Percentiles rank a stretch among this genome's conserved stretches.
Conservation (phyloP, 2,329 filamentous ascomycete species). For the Lecanosticta acicola region DNA sequence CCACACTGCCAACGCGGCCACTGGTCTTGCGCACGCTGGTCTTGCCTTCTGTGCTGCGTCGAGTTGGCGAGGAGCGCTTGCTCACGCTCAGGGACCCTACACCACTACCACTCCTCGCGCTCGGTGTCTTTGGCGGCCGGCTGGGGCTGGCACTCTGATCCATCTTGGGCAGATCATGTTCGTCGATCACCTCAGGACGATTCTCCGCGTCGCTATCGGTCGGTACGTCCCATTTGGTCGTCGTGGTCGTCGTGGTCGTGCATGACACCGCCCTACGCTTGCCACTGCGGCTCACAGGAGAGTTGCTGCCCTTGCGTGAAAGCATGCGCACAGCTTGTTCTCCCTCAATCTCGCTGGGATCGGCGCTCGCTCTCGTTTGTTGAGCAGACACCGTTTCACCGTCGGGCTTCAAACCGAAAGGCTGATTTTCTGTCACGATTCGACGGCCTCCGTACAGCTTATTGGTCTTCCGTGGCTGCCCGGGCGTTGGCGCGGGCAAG, state of each 20-base stretch:
- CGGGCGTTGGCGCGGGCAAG: conserved; percentile 88
- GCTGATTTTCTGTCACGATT: conserved; percentile 39
- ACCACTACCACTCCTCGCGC: conserved; percentile 38
- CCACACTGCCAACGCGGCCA: conserved; percentile 45
- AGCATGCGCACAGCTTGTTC: conserved; percentile 75
- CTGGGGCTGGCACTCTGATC: conserved; percentile 26
- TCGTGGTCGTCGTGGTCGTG: conserved; percentile 64
- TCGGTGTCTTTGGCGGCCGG: conserved; percentile 41
- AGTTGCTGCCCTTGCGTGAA: conserved; percentile 60
- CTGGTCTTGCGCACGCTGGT: conserved; percentile 48
- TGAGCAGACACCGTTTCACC: conserved; percentile 50
- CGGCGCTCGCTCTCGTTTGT: conserved; percentile 51
- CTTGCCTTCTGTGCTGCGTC: conserved; percentile 45
- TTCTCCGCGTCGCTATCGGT: conserved; percentile 47
- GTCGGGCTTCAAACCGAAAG: conserved; percentile 48
- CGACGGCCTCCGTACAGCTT: conserved; percentile 68
- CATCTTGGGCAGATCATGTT: conserved; percentile 20
- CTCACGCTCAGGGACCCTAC: conserved; percentile 41
- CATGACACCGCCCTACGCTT: conserved; percentile 69
- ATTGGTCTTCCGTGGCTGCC: conserved; percentile 85
- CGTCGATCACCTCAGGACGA: conserved; percentile 24
- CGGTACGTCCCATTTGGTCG: conserved; percentile 37
- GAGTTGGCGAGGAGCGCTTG: conserved; percentile 42
- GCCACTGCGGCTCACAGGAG: conserved; percentile 51
- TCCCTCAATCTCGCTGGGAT: conserved; percentile 71